These are phyloP conservation scores for Arthrobotrys conoides DNA, from an alignment of 2,329 filamentous ascomycete genomes.

Conservation along the genomic window DNA sequence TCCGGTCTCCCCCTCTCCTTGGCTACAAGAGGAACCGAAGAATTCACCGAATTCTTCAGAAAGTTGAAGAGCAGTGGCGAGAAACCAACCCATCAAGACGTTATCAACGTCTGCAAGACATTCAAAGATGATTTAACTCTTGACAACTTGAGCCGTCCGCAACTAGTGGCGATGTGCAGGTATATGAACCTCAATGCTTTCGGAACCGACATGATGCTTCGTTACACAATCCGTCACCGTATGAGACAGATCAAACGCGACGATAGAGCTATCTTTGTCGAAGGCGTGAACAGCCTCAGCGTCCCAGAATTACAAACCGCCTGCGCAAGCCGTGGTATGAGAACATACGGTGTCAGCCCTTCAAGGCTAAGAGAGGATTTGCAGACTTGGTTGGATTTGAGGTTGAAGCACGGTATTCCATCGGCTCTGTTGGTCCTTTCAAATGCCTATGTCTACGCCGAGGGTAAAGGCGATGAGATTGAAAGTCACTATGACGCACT, in stretches of 20 bases:
- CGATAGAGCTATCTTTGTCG: conserved; percentile 91
- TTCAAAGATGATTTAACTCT: conserved; percentile 98
- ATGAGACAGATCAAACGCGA: conserved; percentile 99
- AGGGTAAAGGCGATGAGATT: conserved; percentile 85
- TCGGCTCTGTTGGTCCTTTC: conserved; percentile 94
- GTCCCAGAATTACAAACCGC: conserved; percentile 93
- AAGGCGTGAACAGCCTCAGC: conserved; percentile 93
- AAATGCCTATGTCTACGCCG: conserved; percentile 97
- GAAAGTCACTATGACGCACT: conserved; percentile 92
- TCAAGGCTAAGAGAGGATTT: conserved; percentile 89
- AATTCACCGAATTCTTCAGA: conserved; percentile 96
- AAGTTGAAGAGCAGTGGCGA: conserved; percentile 90
- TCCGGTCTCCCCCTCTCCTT: conserved; percentile 90
- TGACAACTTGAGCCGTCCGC: conserved; percentile 94
- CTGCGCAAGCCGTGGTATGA: conserved; percentile 90
- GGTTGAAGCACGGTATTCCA: conserved; percentile 93
- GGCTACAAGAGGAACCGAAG: conserved; percentile 88
- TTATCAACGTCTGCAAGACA: conserved; percentile 98
- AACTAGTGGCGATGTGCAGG: conserved; percentile 96
- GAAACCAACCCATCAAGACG: conserved; percentile 86
- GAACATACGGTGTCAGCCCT: conserved; percentile 91
- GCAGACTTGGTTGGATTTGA: conserved; percentile 92
- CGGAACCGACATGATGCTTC: conserved; percentile 96
- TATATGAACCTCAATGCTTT: conserved; percentile 99
- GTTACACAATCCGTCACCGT: conserved; percentile 95